Percentiles rank a stretch among this genome's conserved stretches.
Evolutionary conservation across 2,329 filamentous ascomycete genomes (phyloP).

Genomic region (Grosmannia huntii): DNA sequence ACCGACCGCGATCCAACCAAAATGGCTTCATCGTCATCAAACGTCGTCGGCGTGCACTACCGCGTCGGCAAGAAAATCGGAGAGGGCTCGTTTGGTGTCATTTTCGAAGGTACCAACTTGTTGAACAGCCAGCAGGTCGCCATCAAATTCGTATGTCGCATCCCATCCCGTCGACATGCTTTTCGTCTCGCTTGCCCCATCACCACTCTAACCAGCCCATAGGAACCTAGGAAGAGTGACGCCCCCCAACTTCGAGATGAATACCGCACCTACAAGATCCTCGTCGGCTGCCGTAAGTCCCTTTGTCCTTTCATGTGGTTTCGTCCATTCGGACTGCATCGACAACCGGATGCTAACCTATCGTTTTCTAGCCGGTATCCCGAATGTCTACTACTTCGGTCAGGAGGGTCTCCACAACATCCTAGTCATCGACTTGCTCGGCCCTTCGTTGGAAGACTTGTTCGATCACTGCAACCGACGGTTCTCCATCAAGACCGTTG

Average conservation of each 20-base stretch:
- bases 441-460: conserved; percentile 87
- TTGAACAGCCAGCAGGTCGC: conserved; percentile 98
- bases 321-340: not conserved
- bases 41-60: conserved; percentile 98
- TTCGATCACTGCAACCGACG: conserved; percentile 95
- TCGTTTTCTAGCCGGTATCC: conserved; percentile 66
- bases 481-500: conserved; percentile 94
- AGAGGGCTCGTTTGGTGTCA: conserved; percentile 96
- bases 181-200: not conserved
- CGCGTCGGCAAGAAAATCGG: conserved; percentile 98
- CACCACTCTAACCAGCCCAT: not conserved
- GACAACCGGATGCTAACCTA: not conserved
- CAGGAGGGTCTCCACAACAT: conserved; percentile 99
- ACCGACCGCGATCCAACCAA: conserved; percentile 10
- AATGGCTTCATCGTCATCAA: conserved; percentile 84
- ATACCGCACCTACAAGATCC: conserved; percentile 98
- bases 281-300: conserved; percentile 93
- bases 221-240: conserved; percentile 98
- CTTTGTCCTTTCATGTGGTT: conserved; percentile 7
- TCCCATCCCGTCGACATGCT: not conserved
- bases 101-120: conserved; percentile 96
- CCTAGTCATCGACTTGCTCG: conserved; percentile 90
- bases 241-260: conserved; percentile 95
- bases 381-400: conserved; percentile 99
- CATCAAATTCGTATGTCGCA: conserved; percentile 76